Evolutionary conservation across 1,139 yeast species (phyloP), one percentile per base, ranked within the genome.

Genomic region (Candida sp.): DNA sequence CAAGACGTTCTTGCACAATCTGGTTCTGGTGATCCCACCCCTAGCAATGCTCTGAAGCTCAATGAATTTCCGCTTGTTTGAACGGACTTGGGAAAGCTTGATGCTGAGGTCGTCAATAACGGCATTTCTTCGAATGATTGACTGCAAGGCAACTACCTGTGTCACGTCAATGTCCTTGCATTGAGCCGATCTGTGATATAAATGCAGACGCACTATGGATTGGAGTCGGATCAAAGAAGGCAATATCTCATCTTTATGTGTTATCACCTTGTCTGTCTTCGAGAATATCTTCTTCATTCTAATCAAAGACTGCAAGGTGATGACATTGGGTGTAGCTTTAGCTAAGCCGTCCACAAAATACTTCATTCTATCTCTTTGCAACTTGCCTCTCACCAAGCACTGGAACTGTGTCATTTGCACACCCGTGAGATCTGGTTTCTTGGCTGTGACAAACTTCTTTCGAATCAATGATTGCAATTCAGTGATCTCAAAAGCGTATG

Each of bases 21-120:
- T 70, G 3, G 75, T 71, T 58, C 90, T 72, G 1, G 76, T 57
- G 3, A 77, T 59, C 1, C 80, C 84, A 31, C 86, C 90, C 54
- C 89, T 73, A 1, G 77, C 72, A 52, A 80, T 71, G 38, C 83
- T 71, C 60, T 85, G 90, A 2, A 84, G 63, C 28, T 76, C 81
- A 35, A 57, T 54, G 6, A 74, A 51, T 1, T 54, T 40, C 1
- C 47, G 44, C 30, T 52, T 50, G 9, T 54, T 54, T 17, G 57
- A 56, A 28, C 55, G 45, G 5, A 73, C 55, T 0, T 50, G 52
- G 8, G 58, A 50, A 22, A 66, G 63, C 22, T 55, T 58, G n/a
- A 51, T 38, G 41, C 60, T 54, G 9, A 67, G 60, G 1, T 58
- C 57, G 8, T 59, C 54, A 52, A 78, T 65, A 2, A 64, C 56